phyloP scores from a whole-genome alignment of 805 yeast species.

The Saturnispora quitensis region DNA sequence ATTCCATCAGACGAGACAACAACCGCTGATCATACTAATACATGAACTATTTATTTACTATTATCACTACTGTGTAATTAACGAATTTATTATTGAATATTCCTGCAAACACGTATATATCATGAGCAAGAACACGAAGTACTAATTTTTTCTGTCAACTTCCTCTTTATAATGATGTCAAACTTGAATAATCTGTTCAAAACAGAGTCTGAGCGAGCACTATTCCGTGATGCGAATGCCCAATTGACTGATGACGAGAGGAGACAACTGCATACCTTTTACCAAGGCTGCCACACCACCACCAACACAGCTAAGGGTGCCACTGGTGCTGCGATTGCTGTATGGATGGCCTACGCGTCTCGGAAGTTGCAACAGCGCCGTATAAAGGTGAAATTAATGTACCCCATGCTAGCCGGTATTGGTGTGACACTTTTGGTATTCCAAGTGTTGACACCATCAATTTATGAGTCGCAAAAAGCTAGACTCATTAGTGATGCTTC shows the following conservation, averaged over 20 bases:
- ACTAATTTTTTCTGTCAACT: neutral
- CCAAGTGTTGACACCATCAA: constrained; percentile 23
- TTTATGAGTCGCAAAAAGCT: constrained; percentile 26
- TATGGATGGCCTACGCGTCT: constrained; percentile 33
- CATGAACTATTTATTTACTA: neutral
- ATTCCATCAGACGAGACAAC: constrained; percentile 1
- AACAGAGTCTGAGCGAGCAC: constrained; percentile 32
- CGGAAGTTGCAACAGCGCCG: constrained; percentile 23
- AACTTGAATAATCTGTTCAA: constrained; percentile 9
- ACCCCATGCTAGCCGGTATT: constrained; percentile 34
- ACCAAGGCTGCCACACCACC: constrained; percentile 27
- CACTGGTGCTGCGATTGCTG: constrained; percentile 33
- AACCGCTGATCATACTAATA: neutral
- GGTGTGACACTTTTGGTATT: constrained; percentile 28
- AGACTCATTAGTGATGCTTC: constrained; percentile 20
- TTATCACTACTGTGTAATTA: neutral
- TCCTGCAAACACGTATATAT: neutral
- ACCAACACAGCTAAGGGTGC: constrained; percentile 31
- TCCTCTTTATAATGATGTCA: constrained; percentile 2
- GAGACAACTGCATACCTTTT: constrained; percentile 30
- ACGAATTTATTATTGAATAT: neutral
- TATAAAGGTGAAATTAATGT: constrained; percentile 31
- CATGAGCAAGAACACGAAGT: neutral
- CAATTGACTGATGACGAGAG: constrained; percentile 35
- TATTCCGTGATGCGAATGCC: constrained; percentile 41